Conservation (phyloP, 164 flowering plant genomes). For the Tetrastigma voinierianum region DNA sequence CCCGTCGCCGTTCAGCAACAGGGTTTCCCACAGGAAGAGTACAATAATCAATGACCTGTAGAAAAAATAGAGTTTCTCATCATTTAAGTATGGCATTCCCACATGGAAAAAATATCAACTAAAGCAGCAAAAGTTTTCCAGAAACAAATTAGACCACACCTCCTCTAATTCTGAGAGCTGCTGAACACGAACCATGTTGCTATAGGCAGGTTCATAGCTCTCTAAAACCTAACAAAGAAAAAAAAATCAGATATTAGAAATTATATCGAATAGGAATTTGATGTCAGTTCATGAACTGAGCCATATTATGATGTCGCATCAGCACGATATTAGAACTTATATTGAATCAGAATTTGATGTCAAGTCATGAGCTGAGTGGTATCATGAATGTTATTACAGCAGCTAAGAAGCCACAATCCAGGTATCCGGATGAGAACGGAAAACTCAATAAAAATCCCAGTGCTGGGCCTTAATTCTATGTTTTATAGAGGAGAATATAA, state of each 20-base stretch:
- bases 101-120: background rate
- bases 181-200: slow-evolving; percentile 98
- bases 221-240: slow-evolving; percentile 70
- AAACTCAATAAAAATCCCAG: no score
- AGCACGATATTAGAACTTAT: background rate
- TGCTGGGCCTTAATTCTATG: no score
- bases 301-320: no score
- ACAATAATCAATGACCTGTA: slow-evolving; percentile 91
- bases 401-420: no score
- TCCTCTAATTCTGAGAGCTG: slow-evolving; percentile 97
- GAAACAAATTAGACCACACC: slow-evolving; percentile 35
- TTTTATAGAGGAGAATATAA: no score
- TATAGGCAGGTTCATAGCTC: slow-evolving; percentile 98
- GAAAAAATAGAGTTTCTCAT: background rate
- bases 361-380: no score
- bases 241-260: background rate
- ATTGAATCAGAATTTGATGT: no score
- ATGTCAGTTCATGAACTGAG: no score
- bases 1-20: slow-evolving; percentile 81
- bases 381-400: no score
- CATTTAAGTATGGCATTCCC: background rate
- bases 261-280: no score
- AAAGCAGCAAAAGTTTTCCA: background rate
- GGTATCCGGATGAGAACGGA: no score
- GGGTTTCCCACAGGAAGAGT: slow-evolving; percentile 75